Evolutionary conservation across 2,329 filamentous ascomycete genomes (phyloP), one percentile per base, ranked within the genome.

Genomic region (Fusarium luffae): DNA sequence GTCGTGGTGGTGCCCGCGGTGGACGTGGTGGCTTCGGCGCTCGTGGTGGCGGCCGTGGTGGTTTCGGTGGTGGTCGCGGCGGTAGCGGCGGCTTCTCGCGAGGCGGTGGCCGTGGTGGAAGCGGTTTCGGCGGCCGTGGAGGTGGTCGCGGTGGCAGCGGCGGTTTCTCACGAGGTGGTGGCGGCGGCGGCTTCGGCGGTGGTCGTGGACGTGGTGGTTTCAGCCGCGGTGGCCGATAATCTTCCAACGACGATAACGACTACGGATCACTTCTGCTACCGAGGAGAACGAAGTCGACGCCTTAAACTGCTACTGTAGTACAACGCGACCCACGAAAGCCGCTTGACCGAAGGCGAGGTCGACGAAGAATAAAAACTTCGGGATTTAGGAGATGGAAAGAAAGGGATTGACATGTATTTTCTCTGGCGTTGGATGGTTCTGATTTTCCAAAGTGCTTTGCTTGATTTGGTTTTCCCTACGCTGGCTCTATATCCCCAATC

Each of bases 1-100:
- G 84, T 27, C 77, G 80, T 10, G 79, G 79, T 16, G 81, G 82
- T 43, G 78, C 79, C n/a, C 71, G 77, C 1, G 77, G 80, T 49
- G 77, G 79, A 21, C 75, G 82, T 40, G 76, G 78, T 19, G 79
- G 79, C 32, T 71, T 76, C 28, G 78, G 79, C 25, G 77, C 79
- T 30, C 64, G 72, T 23, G 69, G 74, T 14, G 73, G 77, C 9
- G 74, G 77, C 19, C 78, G 80, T 27, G 76, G 82, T 34, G 74
- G 78, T 41, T 84, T 85, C 25, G 79, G 80, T 44, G 69, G 79
- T 11, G 63, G 63, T 59, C 63, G 67, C 44, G 67, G 78, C 21
- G 77, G 79, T 23, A 61, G 66, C 37, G 55, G 62, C 32, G 48
- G 48, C 32, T 51, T 25, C 50, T 49, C 63, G 30, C 84, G 84